These are phyloP conservation scores for Ascocoryne sarcoides DNA, from an alignment of 2,329 filamentous ascomycete genomes.

Conservation along the genomic window DNA sequence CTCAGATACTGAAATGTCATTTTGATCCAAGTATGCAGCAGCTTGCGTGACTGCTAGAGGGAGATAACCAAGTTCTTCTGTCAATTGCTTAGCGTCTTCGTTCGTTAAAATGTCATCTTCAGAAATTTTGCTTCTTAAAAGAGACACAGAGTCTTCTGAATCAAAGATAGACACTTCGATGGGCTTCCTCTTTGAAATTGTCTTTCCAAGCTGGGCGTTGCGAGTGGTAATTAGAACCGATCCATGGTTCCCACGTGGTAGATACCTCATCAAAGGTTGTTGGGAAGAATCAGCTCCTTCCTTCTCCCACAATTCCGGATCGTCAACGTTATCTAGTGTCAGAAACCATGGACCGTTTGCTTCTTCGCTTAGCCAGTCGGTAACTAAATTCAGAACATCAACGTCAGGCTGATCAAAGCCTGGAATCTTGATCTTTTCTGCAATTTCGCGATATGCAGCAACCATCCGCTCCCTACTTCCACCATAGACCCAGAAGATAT, in stretches of 20 bases:
- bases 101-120: background rate
- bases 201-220: constrained; percentile 8
- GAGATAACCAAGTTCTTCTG: background rate
- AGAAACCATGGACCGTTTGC: background rate
- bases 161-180: background rate
- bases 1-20: constrained; percentile 16
- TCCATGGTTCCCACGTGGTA: background rate
- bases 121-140: constrained; percentile 1
- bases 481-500: constrained; percentile 17
- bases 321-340: constrained; percentile 1
- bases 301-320: background rate
- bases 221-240: constrained; percentile 1
- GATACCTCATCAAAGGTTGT: constrained; percentile 7
- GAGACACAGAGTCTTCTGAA: background rate
- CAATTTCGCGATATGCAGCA: constrained; percentile 16
- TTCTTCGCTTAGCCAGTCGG: background rate
- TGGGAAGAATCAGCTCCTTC: background rate
- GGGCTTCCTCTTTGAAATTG: background rate
- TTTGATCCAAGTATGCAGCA: constrained; percentile 6
- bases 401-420: constrained; percentile 6
- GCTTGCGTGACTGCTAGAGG: constrained; percentile 1
- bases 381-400: constrained; percentile 1
- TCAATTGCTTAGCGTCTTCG: background rate
- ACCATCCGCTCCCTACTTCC: constrained; percentile 7
- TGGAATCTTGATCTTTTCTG: constrained; percentile 6